phyloP scores from a whole-genome alignment of 1,284 basidiomycete species.

The Austropuccinia psidii region DNA sequence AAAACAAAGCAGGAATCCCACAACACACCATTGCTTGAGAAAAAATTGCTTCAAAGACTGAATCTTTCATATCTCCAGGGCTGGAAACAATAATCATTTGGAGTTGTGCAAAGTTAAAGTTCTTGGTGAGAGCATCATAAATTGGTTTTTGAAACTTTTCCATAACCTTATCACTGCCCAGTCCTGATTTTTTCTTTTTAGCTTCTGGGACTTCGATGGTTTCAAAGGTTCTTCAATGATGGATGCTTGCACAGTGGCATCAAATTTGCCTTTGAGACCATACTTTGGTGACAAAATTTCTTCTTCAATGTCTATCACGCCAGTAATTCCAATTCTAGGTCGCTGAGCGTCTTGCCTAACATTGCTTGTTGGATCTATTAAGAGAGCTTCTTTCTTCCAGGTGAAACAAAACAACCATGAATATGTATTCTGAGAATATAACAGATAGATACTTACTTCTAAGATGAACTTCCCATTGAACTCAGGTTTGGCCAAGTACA shows the following conservation, averaged over 20 bases:
- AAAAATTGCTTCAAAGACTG: conserved; percentile 76
- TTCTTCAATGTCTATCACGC: conserved; percentile 73
- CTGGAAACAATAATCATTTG: conserved; percentile 91
- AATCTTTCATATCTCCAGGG: conserved; percentile 89
- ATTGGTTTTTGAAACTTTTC: conserved; percentile 48
- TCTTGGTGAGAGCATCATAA: conserved; percentile 77
- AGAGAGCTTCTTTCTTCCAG: conserved; percentile 52
- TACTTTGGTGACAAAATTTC: conserved; percentile 95
- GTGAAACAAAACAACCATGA: neutral
- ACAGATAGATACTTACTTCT: no score
- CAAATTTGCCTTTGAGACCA: conserved; percentile 91
- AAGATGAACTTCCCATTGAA: no score
- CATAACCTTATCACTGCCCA: conserved; percentile 5
- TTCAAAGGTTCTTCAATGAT: conserved; percentile 68
- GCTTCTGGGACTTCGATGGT: conserved; percentile 77
- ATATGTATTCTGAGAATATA: no score
- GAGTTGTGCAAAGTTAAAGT: conserved; percentile 74
- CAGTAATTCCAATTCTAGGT: conserved; percentile 60
- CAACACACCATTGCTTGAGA: conserved; percentile 59
- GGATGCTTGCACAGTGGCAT: conserved; percentile 79
- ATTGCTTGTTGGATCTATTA: conserved; percentile 59
- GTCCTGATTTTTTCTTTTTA: conserved; percentile 59
- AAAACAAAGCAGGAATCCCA: neutral
- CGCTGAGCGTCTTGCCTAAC: conserved; percentile 48
- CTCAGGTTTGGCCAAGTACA: no score